Percentiles rank a stretch among this genome's conserved stretches.
These are phyloP conservation scores for Salvia hispanica DNA, from an alignment of 257 asterid species.

Conservation along the genomic window DNA sequence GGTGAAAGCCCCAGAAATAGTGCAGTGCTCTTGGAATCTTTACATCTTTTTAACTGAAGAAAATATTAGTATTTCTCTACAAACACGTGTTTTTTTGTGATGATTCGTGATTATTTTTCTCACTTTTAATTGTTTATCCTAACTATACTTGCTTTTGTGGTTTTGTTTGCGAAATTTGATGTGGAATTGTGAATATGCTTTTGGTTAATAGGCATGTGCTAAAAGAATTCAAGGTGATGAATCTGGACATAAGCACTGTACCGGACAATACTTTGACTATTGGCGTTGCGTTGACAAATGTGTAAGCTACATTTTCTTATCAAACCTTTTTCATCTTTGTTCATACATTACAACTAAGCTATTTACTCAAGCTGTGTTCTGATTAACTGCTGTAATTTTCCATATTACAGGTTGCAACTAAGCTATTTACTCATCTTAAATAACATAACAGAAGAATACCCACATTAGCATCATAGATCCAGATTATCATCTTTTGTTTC, in stretches of 20 bases:
- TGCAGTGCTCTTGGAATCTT: background rate
- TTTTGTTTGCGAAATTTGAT: background rate
- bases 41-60: background rate
- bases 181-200: conserved; percentile 2
- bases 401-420: conserved; percentile 39
- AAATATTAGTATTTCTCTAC: background rate
- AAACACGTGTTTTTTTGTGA: background rate
- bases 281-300: conserved; percentile 34
- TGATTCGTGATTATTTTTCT: background rate
- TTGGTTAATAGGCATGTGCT: conserved; percentile 52
- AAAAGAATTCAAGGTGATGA: conserved; percentile 36
- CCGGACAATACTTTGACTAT: too few relatives aligned
- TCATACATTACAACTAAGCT: too few relatives aligned
- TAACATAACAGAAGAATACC: conserved; percentile 34
- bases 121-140: background rate
- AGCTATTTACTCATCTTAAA: conserved; percentile 57
- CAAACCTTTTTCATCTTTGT: background rate
- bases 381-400: conserved; percentile 20
- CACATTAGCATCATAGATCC: conserved; percentile 25
- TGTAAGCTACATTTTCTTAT: conserved; percentile 40
- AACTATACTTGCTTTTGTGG: too few relatives aligned
- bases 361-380: background rate
- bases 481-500: conserved; percentile 14
- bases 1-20: background rate
- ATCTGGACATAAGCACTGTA: too few relatives aligned